Base-by-base conservation (phyloP, 2,329 filamentous ascomycete genomes). In the Akanthomyces dipterigenus region DNA sequence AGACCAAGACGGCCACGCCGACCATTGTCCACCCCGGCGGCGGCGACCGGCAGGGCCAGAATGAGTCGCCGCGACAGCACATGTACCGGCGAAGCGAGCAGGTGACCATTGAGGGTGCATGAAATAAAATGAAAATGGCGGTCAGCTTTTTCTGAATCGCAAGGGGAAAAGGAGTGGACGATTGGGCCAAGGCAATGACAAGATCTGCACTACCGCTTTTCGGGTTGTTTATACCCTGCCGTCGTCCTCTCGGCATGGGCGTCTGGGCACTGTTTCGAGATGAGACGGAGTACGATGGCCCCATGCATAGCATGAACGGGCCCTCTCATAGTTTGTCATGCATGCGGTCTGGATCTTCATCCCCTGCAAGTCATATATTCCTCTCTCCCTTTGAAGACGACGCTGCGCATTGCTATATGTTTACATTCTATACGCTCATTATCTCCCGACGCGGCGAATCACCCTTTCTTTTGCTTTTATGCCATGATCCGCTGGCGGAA, bases 61-160 rank as follows among this genome's bases (percentile, higher is more conserved):
- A 58, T 9, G 60, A 72, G 40, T 65, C 71, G 28, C 70, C 74
- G 51, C 67, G 74, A 34, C 70, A 74, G 40, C 70, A 70, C 3
- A 75, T 74, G 60, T 70, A 80, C 64, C 75, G 81, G 62, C 80
- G 79, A 71, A 85, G 83, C 67, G 80, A 83, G 70, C 76, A 77
- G 62, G 78, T 82, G 38, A 71, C 85, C 42, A 70, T 85, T 28
- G 82, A 85, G 63, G 74, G 74, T 11, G 74, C 70, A 31, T 79
- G 63, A 71, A 26, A n/a, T n/a, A n/a, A n/a, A n/a, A n/a, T n/a
- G n/a, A 14, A 71, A 31, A 18, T 16, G 14, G 28, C 24, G n/a
- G 45, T 42, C 12, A 40, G 50, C 18, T 26, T 36, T 38, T 5
- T 7, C 49, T 28, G 6, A 48, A 16, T n/a, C n/a, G n/a, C n/a